Percentiles rank a stretch among this genome's conserved stretches.
Evolutionary conservation across 2,329 filamentous ascomycete species (phyloP).

Genomic region (Hymenoscyphus albidus): DNA sequence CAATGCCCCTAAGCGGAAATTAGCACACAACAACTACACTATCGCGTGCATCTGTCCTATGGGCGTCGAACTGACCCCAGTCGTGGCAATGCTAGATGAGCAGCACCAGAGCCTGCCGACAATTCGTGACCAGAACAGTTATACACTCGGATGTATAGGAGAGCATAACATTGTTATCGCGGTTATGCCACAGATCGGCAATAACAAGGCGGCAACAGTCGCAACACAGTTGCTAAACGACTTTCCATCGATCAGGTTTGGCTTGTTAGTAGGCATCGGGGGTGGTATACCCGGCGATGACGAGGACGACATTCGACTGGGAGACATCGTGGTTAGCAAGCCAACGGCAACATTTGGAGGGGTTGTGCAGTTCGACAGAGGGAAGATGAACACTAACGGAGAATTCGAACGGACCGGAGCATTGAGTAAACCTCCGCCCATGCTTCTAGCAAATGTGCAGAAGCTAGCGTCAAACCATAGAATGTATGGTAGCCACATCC

Average conservation of each 20-base stretch:
- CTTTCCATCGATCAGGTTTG: slow-evolving; percentile 37
- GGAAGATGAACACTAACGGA: slow-evolving; percentile 13
- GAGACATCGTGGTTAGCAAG: slow-evolving; percentile 15
- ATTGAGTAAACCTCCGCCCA: slow-evolving; percentile 16
- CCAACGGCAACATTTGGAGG: slow-evolving; percentile 14
- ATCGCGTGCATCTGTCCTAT: neutral
- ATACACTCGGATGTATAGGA: slow-evolving; percentile 17
- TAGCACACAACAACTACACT: neutral
- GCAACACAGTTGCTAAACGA: slow-evolving; percentile 32
- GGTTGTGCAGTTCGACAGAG: slow-evolving; percentile 27
- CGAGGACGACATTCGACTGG: slow-evolving; percentile 20
- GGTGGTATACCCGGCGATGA: slow-evolving; percentile 23
- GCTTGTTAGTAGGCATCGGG: slow-evolving; percentile 43
- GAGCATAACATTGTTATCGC: slow-evolving; percentile 23
- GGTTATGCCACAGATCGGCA: slow-evolving; percentile 13
- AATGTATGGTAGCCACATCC: neutral
- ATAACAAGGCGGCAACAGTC: slow-evolving; percentile 33
- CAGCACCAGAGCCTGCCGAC: neutral
- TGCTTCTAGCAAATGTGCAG: slow-evolving; percentile 15
- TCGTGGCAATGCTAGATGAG: neutral
- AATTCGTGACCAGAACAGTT: slow-evolving; percentile 17
- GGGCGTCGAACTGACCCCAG: neutral
- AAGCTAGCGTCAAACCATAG: slow-evolving; percentile 8
- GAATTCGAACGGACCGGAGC: slow-evolving; percentile 12
- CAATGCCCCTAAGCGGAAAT: neutral